These are phyloP conservation scores for Gelatoporia subvermispora DNA, from an alignment of 768 basidiomycete genomes.

Conservation along the genomic window DNA sequence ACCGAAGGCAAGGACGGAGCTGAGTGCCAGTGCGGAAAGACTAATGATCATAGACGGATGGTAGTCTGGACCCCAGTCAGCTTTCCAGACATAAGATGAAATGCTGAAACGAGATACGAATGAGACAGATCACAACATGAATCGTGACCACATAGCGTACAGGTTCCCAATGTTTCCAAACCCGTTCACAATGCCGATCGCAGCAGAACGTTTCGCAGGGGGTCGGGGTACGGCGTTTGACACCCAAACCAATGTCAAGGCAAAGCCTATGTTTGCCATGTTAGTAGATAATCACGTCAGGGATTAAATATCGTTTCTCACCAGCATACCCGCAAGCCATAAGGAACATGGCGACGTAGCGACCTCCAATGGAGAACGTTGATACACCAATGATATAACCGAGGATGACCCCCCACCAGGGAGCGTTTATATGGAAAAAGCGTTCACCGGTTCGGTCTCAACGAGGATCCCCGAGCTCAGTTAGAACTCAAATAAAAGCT, in stretches of 20 bases:
- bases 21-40: slow-evolving; percentile 28
- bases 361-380: slow-evolving; percentile 45
- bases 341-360: slow-evolving; percentile 60
- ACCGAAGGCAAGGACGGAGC: slow-evolving; percentile 31
- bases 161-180: slow-evolving; percentile 53
- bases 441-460: slow-evolving; percentile 59
- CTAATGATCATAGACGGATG: slow-evolving; percentile 58
- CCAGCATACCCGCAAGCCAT: slow-evolving; percentile 55
- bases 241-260: slow-evolving; percentile 55
- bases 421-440: slow-evolving; percentile 52
- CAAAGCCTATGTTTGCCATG: slow-evolving; percentile 26
- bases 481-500: background rate
- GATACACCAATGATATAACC: slow-evolving; percentile 59
- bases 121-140: background rate
- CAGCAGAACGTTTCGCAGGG: slow-evolving; percentile 50
- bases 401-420: slow-evolving; percentile 58
- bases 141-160: slow-evolving; percentile 30
- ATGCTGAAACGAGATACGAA: slow-evolving; percentile 31
- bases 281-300: background rate
- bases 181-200: slow-evolving; percentile 61
- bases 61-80: slow-evolving; percentile 57
- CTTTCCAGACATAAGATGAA: slow-evolving; percentile 58
- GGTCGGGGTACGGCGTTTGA: slow-evolving; percentile 57
- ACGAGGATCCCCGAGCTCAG: too few species aligned
- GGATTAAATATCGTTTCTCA: slow-evolving; percentile 5